phyloP scores from a whole-genome alignment of 805 yeast species.

The Myxozyma mucilagina region DNA sequence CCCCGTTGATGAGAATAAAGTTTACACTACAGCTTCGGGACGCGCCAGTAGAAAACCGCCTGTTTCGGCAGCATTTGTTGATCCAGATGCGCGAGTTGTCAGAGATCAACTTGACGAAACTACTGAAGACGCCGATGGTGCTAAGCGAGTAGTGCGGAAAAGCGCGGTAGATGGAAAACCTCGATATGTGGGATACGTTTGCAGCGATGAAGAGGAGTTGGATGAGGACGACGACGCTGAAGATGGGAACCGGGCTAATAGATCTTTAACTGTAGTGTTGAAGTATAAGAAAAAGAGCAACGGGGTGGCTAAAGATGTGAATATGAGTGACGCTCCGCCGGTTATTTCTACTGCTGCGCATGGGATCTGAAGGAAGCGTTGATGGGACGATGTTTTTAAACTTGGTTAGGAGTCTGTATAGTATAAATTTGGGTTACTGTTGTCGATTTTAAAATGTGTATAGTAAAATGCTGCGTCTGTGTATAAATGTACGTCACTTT shows the following conservation, averaged over 20 bases:
- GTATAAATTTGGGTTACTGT: too few relatives aligned
- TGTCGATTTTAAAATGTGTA: too few relatives aligned
- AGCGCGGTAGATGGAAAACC: not conserved
- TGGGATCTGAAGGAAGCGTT: too few relatives aligned
- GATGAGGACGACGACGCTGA: constrained; percentile 13
- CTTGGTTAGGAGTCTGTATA: too few relatives aligned
- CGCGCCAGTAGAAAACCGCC: constrained; percentile 26
- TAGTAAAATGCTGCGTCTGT: too few relatives aligned
- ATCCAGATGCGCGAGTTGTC: not conserved
- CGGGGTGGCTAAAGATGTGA: not conserved
- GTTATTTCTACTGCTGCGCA: not conserved
- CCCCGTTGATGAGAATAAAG: constrained; percentile 7
- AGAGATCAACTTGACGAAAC: constrained; percentile 8
- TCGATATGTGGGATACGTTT: not conserved
- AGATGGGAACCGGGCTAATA: not conserved
- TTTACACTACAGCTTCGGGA: constrained; percentile 27
- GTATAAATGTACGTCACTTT: too few relatives aligned
- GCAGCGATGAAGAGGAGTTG: constrained; percentile 6
- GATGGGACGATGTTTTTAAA: too few relatives aligned
- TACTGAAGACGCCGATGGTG: constrained; percentile 11
- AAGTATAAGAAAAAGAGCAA: not conserved
- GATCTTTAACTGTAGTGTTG: constrained; percentile 2
- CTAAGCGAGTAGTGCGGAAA: not conserved
- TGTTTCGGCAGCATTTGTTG: not conserved
- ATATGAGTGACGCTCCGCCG: not conserved